A percentile compares a stretch with the other conserved stretches of the same genome.
Conservation (phyloP, 768 basidiomycete genomes). For the Leccinum obscurum region DNA sequence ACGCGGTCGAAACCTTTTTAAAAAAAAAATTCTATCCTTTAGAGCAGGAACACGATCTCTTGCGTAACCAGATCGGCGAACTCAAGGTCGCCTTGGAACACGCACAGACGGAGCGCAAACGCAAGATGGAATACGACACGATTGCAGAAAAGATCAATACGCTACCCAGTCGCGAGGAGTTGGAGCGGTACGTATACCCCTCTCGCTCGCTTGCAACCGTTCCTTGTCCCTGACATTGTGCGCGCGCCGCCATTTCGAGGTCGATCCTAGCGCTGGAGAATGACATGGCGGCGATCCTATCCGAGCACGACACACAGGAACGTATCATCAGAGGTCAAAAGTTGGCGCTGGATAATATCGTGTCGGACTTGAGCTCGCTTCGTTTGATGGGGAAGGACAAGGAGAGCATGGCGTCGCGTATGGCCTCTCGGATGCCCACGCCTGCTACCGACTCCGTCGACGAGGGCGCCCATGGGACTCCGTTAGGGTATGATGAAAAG, state of each 20-base stretch:
- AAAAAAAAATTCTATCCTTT: not conserved
- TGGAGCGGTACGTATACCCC: slow-evolving; percentile 63
- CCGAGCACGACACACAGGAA: slow-evolving; percentile 74
- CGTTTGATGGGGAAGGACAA: slow-evolving; percentile 70
- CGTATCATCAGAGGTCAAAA: slow-evolving; percentile 69
- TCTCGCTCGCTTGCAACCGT: not conserved
- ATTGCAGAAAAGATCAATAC: slow-evolving; percentile 82
- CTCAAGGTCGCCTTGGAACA: slow-evolving; percentile 76
- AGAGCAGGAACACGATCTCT: slow-evolving; percentile 72
- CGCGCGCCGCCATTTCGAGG: slow-evolving; percentile 37
- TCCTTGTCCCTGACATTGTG: not conserved
- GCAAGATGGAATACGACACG: slow-evolving; percentile 86
- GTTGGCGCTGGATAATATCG: slow-evolving; percentile 61
- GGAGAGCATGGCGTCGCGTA: slow-evolving; percentile 44
- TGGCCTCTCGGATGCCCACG: slow-evolving; percentile 44
- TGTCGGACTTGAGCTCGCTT: slow-evolving; percentile 59
- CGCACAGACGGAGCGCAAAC: slow-evolving; percentile 69
- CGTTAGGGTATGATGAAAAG: slow-evolving; percentile 34
- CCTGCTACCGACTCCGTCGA: slow-evolving; percentile 46
- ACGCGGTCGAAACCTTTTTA: not conserved
- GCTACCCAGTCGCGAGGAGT: slow-evolving; percentile 72
- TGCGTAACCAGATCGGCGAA: slow-evolving; percentile 72
- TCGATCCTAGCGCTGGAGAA: slow-evolving; percentile 69
- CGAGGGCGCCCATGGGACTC: slow-evolving; percentile 23
- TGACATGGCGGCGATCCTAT: slow-evolving; percentile 72